Base-by-base conservation (phyloP, 2,329 filamentous ascomycete species). In the Neonectria magnoliae region DNA sequence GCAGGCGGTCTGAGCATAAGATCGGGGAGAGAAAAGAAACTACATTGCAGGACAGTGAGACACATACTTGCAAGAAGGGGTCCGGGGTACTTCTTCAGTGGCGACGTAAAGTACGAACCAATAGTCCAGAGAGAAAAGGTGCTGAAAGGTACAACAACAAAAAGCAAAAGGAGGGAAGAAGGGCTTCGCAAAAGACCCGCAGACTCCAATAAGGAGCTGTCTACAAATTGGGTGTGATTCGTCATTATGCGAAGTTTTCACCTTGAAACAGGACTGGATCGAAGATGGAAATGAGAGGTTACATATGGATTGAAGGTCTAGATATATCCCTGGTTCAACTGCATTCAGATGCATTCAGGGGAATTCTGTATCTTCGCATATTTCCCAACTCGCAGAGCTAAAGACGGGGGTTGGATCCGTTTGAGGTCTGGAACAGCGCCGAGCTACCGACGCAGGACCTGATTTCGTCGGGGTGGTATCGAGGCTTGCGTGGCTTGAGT, bases 31-130 rank as follows among this genome's bases (percentile, higher is more conserved):
- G 22, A 54, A 51, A 55, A 27, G 44, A 16, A 55, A 42, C 3
- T 4, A n/a, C 20, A 16, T 7, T 48, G 25, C 14, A 27, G 3
- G 25, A 47, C 13, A 69, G 72, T 55, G 36, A 7, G 14, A 38
- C 14, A 38, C 36, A 16, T 59, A 76, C 76, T 71, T 27, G 76
- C 77, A 13, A 78, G 64, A 25, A 73, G 69, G 1, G 77, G 78
- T 3, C 77, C 78, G 2, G 76, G 76, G 58, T 76, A 79, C 7
- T 68, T 76, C 48, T 65, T 75, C 42, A 79, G 57, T 1, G 73
- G 78, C 50, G 69, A 73, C 1, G 44, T 36, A 10, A 67, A 48
- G 25, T 72, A 66, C 1, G 65, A 62, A 1, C 38, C 44, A 33
- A 69, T 14, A 5, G 48, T 57, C 69, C 66, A 72, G 3, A 71